Evolutionary conservation across 306 rosid species (phyloP).

Genomic region (Arachis hypogaea): DNA sequence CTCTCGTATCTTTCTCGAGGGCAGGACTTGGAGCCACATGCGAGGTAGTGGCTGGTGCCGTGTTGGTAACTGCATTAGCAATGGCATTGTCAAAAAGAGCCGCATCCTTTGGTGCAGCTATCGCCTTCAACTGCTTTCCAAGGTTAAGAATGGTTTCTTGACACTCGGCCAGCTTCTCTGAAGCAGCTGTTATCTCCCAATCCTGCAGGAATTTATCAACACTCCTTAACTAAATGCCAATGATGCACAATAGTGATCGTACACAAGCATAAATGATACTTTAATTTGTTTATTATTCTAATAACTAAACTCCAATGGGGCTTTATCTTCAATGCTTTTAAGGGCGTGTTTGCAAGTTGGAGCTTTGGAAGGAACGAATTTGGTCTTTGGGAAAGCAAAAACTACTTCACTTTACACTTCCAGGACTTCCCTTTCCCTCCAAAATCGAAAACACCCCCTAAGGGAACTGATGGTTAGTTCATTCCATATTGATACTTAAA

Average conservation of each 20-base stretch:
- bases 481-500: background rate
- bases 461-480: background rate
- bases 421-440: no score
- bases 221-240: conserved; percentile 22
- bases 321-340: conserved; percentile 1
- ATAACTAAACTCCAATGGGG: background rate
- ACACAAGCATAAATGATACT: background rate
- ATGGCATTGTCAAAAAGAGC: conserved; percentile 59
- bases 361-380: no score
- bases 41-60: background rate
- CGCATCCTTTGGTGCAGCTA: conserved; percentile 77
- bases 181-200: conserved; percentile 90
- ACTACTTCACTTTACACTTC: no score
- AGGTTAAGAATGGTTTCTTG: conserved; percentile 90
- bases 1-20: conserved; percentile 35
- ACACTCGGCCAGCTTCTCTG: conserved; percentile 92
- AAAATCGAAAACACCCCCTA: background rate
- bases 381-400: no score
- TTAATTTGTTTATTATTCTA: background rate
- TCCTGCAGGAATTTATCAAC: conserved; percentile 57
- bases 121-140: conserved; percentile 84
- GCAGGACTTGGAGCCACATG: conserved; percentile 37
- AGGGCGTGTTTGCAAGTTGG: no score
- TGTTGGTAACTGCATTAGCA: conserved; percentile 29
- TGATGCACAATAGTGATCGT: conserved; percentile 1